phyloP scores from a whole-genome alignment of 371 early-diverging fungal genomes.

The Cokeromyces recurvatus region DNA sequence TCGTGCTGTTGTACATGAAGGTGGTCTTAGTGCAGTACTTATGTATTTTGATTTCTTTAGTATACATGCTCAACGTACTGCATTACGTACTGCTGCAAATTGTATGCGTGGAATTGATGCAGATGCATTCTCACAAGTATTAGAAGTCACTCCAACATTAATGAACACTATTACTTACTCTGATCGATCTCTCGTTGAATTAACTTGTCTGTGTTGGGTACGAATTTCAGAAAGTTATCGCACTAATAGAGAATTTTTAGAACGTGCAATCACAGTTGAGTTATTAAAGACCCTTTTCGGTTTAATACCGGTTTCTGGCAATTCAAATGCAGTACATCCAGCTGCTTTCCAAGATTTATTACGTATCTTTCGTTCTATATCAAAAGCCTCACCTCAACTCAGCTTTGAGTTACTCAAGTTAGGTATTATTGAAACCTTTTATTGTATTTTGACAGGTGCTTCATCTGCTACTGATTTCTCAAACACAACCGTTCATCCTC shows the following conservation, averaged over 20 bases:
- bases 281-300: constrained; percentile 42
- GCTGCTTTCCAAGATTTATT: constrained; percentile 57
- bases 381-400: constrained; percentile 59
- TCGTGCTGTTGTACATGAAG: constrained; percentile 68
- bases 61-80: constrained; percentile 80
- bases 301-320: constrained; percentile 40
- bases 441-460: constrained; percentile 55
- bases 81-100: constrained; percentile 77
- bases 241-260: constrained; percentile 46
- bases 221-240: constrained; percentile 62
- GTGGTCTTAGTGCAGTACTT: constrained; percentile 75
- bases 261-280: constrained; percentile 42
- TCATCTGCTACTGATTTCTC: not conserved
- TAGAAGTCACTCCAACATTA: constrained; percentile 67
- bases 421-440: constrained; percentile 52
- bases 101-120: constrained; percentile 62
- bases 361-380: constrained; percentile 55
- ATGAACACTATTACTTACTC: constrained; percentile 62
- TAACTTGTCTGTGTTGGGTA: constrained; percentile 63
- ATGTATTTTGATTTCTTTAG: constrained; percentile 90
- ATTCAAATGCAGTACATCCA: constrained; percentile 38
- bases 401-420: constrained; percentile 51
- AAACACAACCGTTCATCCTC: not conserved
- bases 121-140: constrained; percentile 58
- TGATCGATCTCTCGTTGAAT: constrained; percentile 73